Percentiles rank a stretch among this genome's conserved stretches.
These are phyloP conservation scores for Nothomitra cinnamomea DNA, from an alignment of 2,329 filamentous ascomycete species.

Conservation along the genomic window DNA sequence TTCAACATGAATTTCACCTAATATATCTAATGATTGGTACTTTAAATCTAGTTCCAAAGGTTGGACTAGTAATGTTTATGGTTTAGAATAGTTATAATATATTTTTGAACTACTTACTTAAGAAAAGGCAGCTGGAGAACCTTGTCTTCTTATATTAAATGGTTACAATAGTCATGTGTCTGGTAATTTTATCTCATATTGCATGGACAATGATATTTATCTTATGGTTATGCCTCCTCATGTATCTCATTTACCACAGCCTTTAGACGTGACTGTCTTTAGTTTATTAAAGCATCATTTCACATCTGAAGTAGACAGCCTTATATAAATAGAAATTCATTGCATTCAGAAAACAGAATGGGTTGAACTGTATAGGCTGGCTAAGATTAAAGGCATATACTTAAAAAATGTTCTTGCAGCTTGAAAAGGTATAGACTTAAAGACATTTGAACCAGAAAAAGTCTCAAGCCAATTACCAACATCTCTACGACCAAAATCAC, in stretches of 20 bases:
- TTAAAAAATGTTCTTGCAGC: too few relatives aligned
- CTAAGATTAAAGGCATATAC: too few relatives aligned
- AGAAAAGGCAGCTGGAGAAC: neutral
- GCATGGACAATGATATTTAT: constrained; percentile 10
- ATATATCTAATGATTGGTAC: neutral
- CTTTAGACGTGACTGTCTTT: constrained; percentile 9
- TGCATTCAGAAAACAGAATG: neutral
- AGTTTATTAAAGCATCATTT: neutral
- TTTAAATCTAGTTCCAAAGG: constrained; percentile 8
- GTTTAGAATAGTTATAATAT: constrained; percentile 10
- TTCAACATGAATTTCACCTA: neutral
- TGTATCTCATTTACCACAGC: constrained; percentile 14
- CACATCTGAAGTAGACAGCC: neutral
- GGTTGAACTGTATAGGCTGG: neutral
- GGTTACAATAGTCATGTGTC: constrained; percentile 11
- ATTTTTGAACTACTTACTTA: constrained; percentile 9
- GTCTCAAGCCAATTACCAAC: too few relatives aligned
- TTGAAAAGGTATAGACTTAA: too few relatives aligned
- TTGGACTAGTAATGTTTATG: constrained; percentile 12
- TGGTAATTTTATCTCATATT: constrained; percentile 12
- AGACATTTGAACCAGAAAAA: too few relatives aligned
- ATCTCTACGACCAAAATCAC: too few relatives aligned
- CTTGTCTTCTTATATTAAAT: constrained; percentile 12
- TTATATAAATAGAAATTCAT: neutral
- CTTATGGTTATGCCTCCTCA: constrained; percentile 11